A percentile compares a stretch with the other conserved stretches of the same genome.
phyloP scores from a whole-genome alignment of 176 grass and related monocot genomes.

The Calamus simplicifolius region DNA sequence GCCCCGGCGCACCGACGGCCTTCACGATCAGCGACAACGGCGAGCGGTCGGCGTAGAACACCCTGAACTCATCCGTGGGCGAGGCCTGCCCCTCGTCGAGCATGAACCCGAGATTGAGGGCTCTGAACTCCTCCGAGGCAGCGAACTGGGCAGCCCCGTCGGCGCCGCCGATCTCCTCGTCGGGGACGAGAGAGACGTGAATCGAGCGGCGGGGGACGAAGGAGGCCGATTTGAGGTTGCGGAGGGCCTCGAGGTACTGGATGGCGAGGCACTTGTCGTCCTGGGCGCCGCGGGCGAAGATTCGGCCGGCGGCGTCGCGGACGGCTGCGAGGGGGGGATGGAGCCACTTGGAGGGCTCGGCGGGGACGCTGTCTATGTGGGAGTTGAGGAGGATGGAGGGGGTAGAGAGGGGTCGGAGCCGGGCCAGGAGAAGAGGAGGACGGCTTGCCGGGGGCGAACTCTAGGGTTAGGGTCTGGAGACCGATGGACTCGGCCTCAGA shows the following conservation, averaged over 20 bases:
- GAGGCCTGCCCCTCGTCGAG: slow-evolving; percentile 93
- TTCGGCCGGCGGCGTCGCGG: slow-evolving; percentile 39
- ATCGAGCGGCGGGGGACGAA: slow-evolving; percentile 58
- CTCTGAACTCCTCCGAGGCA: slow-evolving; percentile 47
- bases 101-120: slow-evolving; percentile 68
- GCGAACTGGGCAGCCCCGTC: slow-evolving; percentile 50
- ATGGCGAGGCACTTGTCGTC: slow-evolving; percentile 90
- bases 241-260: slow-evolving; percentile 87
- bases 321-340: slow-evolving; percentile 60
- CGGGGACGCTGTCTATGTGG: slow-evolving; percentile 80
- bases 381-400: slow-evolving; percentile 86
- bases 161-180: slow-evolving; percentile 65
- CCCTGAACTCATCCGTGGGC: slow-evolving; percentile 59
- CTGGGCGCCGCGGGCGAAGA: slow-evolving; percentile 80
- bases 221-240: slow-evolving; percentile 41
- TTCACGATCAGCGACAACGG: slow-evolving; percentile 58
- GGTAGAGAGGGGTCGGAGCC: slow-evolving; percentile 57
- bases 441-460: slow-evolving; percentile 51
- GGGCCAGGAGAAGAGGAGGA: slow-evolving; percentile 72
- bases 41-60: slow-evolving; percentile 73
- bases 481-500: slow-evolving; percentile 50
- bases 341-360: slow-evolving; percentile 46
- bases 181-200: slow-evolving; percentile 80
- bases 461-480: slow-evolving; percentile 33
- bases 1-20: slow-evolving; percentile 54